Percentiles rank a stretch among this genome's conserved stretches.
phyloP scores from a whole-genome alignment of 2,329 filamentous ascomycete species.

The Ophiostoma himal-ulmi region DNA sequence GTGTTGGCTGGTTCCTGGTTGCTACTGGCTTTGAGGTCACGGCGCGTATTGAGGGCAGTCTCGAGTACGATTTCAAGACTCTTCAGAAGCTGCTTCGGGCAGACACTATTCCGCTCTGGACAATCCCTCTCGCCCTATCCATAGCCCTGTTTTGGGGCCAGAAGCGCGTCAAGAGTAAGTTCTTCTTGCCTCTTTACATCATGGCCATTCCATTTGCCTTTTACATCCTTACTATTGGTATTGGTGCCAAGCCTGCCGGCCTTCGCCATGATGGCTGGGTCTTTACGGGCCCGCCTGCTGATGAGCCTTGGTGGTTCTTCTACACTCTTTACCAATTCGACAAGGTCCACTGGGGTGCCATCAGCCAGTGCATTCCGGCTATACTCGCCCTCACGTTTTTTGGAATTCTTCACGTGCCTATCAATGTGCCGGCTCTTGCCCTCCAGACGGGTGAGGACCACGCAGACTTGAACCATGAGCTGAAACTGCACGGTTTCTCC shows the following conservation, averaged over 20 bases:
- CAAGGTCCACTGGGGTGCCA: constrained; percentile 74
- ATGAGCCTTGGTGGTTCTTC: constrained; percentile 94
- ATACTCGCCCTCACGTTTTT: constrained; percentile 98
- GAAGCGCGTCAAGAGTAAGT: constrained; percentile 70
- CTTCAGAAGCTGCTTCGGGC: constrained; percentile 65
- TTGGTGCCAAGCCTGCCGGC: constrained; percentile 59
- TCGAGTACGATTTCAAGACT: constrained; percentile 75
- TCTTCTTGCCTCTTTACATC: constrained; percentile 83
- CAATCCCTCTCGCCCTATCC: constrained; percentile 69
- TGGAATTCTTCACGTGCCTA: constrained; percentile 91
- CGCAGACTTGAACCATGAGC: constrained; percentile 80
- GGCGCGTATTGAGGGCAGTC: constrained; percentile 75
- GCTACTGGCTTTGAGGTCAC: constrained; percentile 91
- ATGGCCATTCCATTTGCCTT: constrained; percentile 69
- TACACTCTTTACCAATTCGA: constrained; percentile 89
- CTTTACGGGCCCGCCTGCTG: constrained; percentile 76
- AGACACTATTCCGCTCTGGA: constrained; percentile 77
- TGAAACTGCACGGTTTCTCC: constrained; percentile 87
- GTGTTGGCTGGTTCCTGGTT: constrained; percentile 90
- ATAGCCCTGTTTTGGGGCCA: constrained; percentile 71
- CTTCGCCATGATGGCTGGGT: constrained; percentile 80
- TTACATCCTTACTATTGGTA: constrained; percentile 69
- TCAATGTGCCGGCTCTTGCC: constrained; percentile 91
- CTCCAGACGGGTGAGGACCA: constrained; percentile 90
- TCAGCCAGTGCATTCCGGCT: constrained; percentile 78